Conservation (phyloP, 768 basidiomycete genomes). For the Calvatia gigantea region DNA sequence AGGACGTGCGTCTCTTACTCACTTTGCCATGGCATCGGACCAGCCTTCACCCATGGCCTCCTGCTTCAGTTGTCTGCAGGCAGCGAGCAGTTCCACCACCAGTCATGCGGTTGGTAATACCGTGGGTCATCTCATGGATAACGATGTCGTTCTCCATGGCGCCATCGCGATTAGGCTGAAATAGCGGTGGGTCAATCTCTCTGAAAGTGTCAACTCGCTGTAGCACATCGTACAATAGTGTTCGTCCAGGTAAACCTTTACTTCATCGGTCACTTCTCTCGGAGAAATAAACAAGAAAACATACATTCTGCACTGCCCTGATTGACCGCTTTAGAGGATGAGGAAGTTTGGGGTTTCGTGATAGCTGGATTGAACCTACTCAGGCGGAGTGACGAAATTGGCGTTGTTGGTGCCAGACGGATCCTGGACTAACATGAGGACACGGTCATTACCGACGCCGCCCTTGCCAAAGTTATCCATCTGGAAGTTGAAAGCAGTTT, state of each 20-base stretch:
- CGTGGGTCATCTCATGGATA: slow-evolving; percentile 45
- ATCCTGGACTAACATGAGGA: slow-evolving; percentile 52
- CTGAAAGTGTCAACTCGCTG: too few relatives aligned
- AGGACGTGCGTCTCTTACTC: not conserved
- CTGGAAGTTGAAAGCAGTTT: slow-evolving; percentile 45
- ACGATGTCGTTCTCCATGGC: slow-evolving; percentile 58
- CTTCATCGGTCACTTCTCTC: not conserved
- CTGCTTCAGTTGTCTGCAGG: slow-evolving; percentile 58
- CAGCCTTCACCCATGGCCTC: slow-evolving; percentile 61
- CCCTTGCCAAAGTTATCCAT: slow-evolving; percentile 53
- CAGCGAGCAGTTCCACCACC: slow-evolving; percentile 56
- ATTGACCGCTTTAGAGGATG: slow-evolving; percentile 32
- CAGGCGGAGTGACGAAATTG: slow-evolving; percentile 38
- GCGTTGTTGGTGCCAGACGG: slow-evolving; percentile 41
- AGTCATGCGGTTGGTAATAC: slow-evolving; percentile 44
- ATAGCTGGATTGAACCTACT: slow-evolving; percentile 19
- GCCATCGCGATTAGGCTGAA: slow-evolving; percentile 23
- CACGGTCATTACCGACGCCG: slow-evolving; percentile 47
- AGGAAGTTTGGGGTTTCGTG: too few relatives aligned
- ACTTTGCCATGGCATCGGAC: slow-evolving; percentile 11
- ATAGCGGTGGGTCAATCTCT: too few relatives aligned
- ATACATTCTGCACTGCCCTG: slow-evolving; percentile 29
- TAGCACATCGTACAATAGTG: slow-evolving; percentile 14
- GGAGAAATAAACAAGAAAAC: not conserved
- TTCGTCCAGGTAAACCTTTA: slow-evolving; percentile 18